Percentiles rank a stretch among this genome's conserved stretches.
phyloP scores from a whole-genome alignment of 371 early-diverging fungal genomes.

The Mucor irregularis region DNA sequence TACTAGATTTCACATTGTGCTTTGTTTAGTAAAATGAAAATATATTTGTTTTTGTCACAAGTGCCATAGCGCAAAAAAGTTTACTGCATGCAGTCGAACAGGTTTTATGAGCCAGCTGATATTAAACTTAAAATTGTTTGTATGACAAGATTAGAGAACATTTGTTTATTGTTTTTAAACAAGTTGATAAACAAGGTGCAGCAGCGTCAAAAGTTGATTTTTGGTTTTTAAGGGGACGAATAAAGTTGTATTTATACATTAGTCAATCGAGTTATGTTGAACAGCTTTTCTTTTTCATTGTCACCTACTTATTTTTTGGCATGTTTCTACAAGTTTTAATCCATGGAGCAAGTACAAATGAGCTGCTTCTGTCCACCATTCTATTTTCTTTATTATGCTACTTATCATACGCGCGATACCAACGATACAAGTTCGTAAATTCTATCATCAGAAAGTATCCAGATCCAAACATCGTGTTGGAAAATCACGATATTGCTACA shows the following conservation, averaged over 20 bases:
- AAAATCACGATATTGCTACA: slow-evolving; percentile 39
- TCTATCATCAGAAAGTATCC: slow-evolving; percentile 43
- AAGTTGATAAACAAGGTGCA: slow-evolving; percentile 7
- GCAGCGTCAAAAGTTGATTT: slow-evolving; percentile 2
- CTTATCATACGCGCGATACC: slow-evolving; percentile 36
- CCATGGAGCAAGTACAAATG: background rate
- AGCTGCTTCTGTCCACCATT: background rate
- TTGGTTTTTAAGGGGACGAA: slow-evolving; percentile 7
- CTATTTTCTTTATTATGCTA: slow-evolving; percentile 8
- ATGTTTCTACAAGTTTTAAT: background rate
- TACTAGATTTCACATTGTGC: too few species aligned
- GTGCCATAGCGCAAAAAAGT: too few species aligned
- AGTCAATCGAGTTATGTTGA: background rate
- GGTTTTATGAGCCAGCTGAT: background rate
- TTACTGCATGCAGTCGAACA: background rate
- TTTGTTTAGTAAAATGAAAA: too few species aligned
- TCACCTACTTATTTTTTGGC: background rate
- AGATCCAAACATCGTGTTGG: slow-evolving; percentile 41
- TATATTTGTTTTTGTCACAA: too few species aligned
- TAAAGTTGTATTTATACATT: background rate
- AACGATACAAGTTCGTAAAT: slow-evolving; percentile 35
- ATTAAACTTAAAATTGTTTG: background rate
- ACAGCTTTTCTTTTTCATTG: background rate
- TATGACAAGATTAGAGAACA: background rate
- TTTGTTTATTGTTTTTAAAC: background rate